Evolutionary conservation across 164 flowering plant species (phyloP).

Genomic region (Stephania yunnanensis): DNA sequence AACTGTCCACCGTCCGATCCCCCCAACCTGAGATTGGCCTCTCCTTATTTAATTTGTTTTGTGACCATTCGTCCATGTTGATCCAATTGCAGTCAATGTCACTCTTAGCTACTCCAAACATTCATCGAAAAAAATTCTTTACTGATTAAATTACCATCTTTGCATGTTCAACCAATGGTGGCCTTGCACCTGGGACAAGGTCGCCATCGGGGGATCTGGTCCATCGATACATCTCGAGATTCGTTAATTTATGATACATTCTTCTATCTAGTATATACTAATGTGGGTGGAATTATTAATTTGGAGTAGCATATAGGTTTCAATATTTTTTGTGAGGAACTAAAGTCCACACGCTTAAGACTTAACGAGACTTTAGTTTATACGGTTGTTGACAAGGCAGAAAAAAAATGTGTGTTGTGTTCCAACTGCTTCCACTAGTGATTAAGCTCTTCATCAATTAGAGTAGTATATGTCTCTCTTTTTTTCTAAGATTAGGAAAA

Average conservation of each 20-base stretch:
- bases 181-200: background rate
- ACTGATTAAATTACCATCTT: background rate
- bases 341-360: background rate
- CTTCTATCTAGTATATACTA: background rate
- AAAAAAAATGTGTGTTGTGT: background rate
- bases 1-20: background rate
- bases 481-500: conserved; percentile 6
- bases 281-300: background rate
- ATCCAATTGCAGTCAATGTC: background rate
- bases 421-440: conserved; percentile 16
- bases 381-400: background rate
- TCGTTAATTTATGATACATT: background rate
- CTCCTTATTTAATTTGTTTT: background rate
- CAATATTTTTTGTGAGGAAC: background rate
- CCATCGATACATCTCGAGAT: background rate
- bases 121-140: background rate
- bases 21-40: background rate
- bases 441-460: background rate
- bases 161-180: background rate
- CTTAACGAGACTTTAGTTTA: background rate
- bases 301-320: background rate
- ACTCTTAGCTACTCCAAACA: background rate
- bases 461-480: background rate
- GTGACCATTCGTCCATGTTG: background rate
- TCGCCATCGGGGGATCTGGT: background rate